A percentile compares a stretch with the other conserved stretches of the same genome.
These are phyloP conservation scores for Xerocomellus intermedius DNA, from an alignment of 768 basidiomycete species.

Conservation along the genomic window DNA sequence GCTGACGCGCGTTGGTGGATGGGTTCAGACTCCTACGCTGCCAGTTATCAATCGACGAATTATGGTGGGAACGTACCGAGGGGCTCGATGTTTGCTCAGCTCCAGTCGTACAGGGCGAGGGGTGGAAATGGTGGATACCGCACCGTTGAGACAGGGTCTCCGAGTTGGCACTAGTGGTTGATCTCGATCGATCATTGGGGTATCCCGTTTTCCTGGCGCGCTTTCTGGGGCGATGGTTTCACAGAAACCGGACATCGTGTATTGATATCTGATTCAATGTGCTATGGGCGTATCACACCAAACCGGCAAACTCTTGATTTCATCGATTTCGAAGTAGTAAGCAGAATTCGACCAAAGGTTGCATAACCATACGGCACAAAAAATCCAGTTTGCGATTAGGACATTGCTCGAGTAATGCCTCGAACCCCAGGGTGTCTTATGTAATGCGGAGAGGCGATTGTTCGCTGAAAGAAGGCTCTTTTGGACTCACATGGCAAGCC, in stretches of 20 bases:
- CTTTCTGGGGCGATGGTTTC: background rate
- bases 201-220: no score
- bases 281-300: no score
- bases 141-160: background rate
- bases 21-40: constrained; percentile 10
- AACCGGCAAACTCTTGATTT: no score
- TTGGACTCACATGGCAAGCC: no score
- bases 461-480: constrained; percentile 57
- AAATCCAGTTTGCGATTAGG: constrained; percentile 91
- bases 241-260: background rate
- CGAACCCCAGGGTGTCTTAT: constrained; percentile 85
- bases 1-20: background rate
- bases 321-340: no score
- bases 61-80: constrained; percentile 18
- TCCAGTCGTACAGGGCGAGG: constrained; percentile 11
- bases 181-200: background rate
- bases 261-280: no score
- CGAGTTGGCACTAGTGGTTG: background rate
- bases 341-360: no score
- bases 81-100: constrained; percentile 2
- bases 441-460: constrained; percentile 61
- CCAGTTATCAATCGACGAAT: constrained; percentile 22
- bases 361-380: no score
- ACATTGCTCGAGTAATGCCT: constrained; percentile 82
- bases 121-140: constrained; percentile 5